Base-by-base conservation (phyloP, 2,329 filamentous ascomycete species). In the Monilinia fructigena region DNA sequence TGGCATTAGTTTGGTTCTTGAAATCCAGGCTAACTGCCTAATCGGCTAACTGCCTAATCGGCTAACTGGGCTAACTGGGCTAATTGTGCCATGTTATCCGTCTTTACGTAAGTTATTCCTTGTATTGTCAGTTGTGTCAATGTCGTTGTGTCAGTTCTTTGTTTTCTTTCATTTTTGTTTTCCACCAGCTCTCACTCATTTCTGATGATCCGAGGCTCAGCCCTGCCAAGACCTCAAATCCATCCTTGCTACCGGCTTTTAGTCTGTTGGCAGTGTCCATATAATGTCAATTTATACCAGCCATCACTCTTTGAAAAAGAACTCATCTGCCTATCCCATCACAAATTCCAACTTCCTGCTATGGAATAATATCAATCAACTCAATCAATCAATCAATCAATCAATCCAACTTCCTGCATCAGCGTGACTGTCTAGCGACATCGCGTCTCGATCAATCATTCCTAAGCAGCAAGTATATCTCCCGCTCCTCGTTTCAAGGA, bases 31-130 rank as follows among this genome's bases (percentile, higher is more conserved):
- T 35, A 35, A 35, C 31, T 35, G 31, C 31, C 28, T 28, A 2
- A 35, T 5, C 31, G 31, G 7, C 31, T 35, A 7, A 35, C 31
- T 35, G 31, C n/a, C 28, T 28, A 2, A 35, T 5, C 31, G 31
- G 7, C 31, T 35, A 7, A 35, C 31, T 35, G 31, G 31, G 31
- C 31, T 35, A 11, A 40, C 38, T 40, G 38, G 14, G 3, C 11
- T 14, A 14, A 28, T 18, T 48, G 26, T 35, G 56, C 26, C 26
- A 59, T 59, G 26, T 23, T 48, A 60, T 35, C 20, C 56, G 31
- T 60, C 45, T 60, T 50, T 60, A 60, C 56, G 45, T 60, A 38
- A 60, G 56, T 35, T 23, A 18, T 47, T 23, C 40, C 10, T 18
- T 26, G 4, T 31, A 16, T 7, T 35, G 31, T 35, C 31, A 35